Evolutionary conservation across 345 rosid species (phyloP).

Genomic region (Ricinus communis): DNA sequence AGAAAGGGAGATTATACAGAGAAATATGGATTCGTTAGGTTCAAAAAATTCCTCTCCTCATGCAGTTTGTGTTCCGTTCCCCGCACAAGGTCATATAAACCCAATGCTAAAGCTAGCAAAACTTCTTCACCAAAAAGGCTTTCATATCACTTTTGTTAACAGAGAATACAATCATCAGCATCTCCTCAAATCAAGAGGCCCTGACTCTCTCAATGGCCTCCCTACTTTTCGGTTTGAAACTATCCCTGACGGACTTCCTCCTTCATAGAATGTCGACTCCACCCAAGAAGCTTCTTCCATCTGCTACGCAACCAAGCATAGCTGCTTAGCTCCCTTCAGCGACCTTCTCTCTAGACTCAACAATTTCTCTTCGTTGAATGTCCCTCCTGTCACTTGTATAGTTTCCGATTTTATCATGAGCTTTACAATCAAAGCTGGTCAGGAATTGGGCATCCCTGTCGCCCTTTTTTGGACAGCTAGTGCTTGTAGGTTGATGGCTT

Average conservation of each 20-base stretch:
- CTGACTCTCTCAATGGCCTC: constrained; percentile 1
- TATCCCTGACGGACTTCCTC: constrained; percentile 22
- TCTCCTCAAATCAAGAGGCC: constrained; percentile 13
- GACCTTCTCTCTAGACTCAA: constrained; percentile 16
- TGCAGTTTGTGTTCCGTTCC: constrained; percentile 38
- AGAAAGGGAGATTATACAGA: too few relatives aligned
- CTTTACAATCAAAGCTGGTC: constrained; percentile 12
- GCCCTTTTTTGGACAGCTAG: constrained; percentile 18
- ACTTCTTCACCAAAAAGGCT: constrained; percentile 13
- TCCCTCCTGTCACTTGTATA: constrained; percentile 15
- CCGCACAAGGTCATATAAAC: constrained; percentile 54
- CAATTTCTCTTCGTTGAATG: not conserved
- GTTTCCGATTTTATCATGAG: constrained; percentile 16
- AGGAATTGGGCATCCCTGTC: not conserved
- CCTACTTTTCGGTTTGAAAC: constrained; percentile 10
- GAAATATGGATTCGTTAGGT: not conserved
- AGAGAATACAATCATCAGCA: constrained; percentile 16
- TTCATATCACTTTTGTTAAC: constrained; percentile 16
- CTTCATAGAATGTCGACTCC: constrained; percentile 2
- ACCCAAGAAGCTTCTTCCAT: constrained; percentile 18
- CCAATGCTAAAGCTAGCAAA: constrained; percentile 29
- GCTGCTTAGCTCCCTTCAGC: constrained; percentile 6
- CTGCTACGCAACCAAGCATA: constrained; percentile 8
- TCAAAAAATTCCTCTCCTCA: constrained; percentile 24
- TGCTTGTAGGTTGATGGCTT: constrained; percentile 10